Percentiles rank a stretch among this genome's conserved stretches.
These are phyloP conservation scores for Microcyclosporella mali DNA, from an alignment of 2,329 filamentous ascomycete genomes.

Conservation along the genomic window DNA sequence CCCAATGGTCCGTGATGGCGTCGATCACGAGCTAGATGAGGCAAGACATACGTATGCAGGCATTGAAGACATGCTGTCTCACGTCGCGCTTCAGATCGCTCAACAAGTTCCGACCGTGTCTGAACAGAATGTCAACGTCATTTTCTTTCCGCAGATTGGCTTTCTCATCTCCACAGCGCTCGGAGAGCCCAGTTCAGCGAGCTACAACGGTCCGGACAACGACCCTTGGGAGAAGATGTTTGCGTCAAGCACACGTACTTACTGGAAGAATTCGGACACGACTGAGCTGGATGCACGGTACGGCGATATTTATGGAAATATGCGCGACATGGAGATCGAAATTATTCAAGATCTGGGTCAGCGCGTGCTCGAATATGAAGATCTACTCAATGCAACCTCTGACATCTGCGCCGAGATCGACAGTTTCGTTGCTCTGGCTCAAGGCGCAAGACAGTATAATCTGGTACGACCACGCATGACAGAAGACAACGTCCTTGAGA, in stretches of 20 bases:
- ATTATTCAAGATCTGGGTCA: constrained; percentile 73
- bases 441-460: constrained; percentile 68
- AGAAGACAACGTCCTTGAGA: constrained; percentile 61
- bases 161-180: constrained; percentile 73
- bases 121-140: constrained; percentile 60
- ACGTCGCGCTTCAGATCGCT: constrained; percentile 60
- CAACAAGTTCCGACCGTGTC: constrained; percentile 55
- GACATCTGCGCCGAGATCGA: constrained; percentile 83
- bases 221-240: constrained; percentile 76
- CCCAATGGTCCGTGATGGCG: constrained; percentile 64
- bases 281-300: constrained; percentile 70
- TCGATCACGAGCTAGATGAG: constrained; percentile 69
- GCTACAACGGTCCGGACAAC: constrained; percentile 53
- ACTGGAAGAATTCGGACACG: constrained; percentile 84
- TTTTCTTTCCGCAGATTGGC: constrained; percentile 86
- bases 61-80: constrained; percentile 65
- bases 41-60: constrained; percentile 73
- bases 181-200: constrained; percentile 52
- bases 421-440: constrained; percentile 70
- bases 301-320: constrained; percentile 78
- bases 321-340: constrained; percentile 85
- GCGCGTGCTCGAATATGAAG: constrained; percentile 62
- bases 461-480: constrained; percentile 66
- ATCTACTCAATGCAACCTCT: constrained; percentile 61
- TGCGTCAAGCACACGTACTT: constrained; percentile 58